Percentiles rank a stretch among this genome's conserved stretches.
These are phyloP conservation scores for Escallonia herrerae DNA, from an alignment of 129 eudicot genomes.

Conservation along the genomic window DNA sequence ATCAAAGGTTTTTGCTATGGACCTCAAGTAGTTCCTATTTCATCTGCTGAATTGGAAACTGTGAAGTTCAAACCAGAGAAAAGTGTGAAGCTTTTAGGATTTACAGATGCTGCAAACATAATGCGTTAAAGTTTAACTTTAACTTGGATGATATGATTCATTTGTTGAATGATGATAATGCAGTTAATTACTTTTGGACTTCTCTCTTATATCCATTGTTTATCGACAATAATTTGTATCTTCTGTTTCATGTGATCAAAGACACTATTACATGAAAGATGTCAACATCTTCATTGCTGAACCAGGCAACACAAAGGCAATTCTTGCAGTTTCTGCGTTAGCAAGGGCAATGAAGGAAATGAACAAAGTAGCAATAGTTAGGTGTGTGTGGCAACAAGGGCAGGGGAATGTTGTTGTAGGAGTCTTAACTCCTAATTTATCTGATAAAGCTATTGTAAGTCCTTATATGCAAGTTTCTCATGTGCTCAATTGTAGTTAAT, in stretches of 20 bases:
- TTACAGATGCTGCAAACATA: slow-evolving; percentile 78
- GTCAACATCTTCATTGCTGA: slow-evolving; percentile 84
- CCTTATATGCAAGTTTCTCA: background rate
- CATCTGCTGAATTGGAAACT: slow-evolving; percentile 83
- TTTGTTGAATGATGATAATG: too few relatives aligned
- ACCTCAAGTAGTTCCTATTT: slow-evolving; percentile 95
- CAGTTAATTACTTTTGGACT: background rate
- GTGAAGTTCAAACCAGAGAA: slow-evolving; percentile 93
- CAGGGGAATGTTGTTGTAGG: slow-evolving; percentile 81
- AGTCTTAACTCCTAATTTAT: slow-evolving; percentile 75
- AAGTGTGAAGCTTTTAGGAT: slow-evolving; percentile 90
- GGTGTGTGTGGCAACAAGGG: slow-evolving; percentile 97
- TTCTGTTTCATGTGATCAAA: slow-evolving; percentile 25
- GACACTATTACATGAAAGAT: slow-evolving; percentile 94
- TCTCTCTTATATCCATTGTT: background rate
- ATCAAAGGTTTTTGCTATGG: slow-evolving; percentile 92
- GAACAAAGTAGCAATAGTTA: slow-evolving; percentile 82
- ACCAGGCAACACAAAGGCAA: slow-evolving; percentile 78
- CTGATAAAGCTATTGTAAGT: slow-evolving; percentile 75
- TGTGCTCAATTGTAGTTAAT: background rate
- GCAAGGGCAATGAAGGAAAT: slow-evolving; percentile 97
- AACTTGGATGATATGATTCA: too few relatives aligned
- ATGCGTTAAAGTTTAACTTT: slow-evolving; percentile 31
- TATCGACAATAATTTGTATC: background rate
- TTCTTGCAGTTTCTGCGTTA: slow-evolving; percentile 74